Conservation (phyloP, 2,329 filamentous ascomycete genomes). For the Nemania sp. region DNA sequence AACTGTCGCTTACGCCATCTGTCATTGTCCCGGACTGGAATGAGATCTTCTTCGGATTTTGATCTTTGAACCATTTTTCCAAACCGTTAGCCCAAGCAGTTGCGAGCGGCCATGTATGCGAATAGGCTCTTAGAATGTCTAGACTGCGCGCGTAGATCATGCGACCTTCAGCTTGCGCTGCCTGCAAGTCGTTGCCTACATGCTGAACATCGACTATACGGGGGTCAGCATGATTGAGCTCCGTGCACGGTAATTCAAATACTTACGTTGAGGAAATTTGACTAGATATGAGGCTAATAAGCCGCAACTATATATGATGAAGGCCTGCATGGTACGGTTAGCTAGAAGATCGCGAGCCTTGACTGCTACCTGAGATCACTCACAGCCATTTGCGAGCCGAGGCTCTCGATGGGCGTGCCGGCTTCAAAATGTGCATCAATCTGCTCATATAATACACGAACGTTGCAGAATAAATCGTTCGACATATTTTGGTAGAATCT, state of each 20-base stretch:
- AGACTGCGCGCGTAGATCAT: constrained; percentile 52
- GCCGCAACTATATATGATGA: constrained; percentile 59
- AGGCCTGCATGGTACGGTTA: constrained; percentile 42
- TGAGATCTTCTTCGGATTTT: constrained; percentile 44
- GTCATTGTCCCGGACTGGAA: constrained; percentile 53
- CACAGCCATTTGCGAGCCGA: constrained; percentile 58
- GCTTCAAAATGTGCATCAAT: constrained; percentile 55
- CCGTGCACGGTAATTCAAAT: background rate
- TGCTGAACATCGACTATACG: constrained; percentile 34
- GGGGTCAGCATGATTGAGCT: constrained; percentile 17
- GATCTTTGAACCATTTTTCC: constrained; percentile 50
- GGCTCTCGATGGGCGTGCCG: constrained; percentile 50
- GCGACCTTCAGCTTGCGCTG: constrained; percentile 46
- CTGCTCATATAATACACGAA: constrained; percentile 52
- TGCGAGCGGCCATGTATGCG: constrained; percentile 56
- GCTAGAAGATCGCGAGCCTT: background rate
- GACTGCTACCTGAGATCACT: constrained; percentile 21
- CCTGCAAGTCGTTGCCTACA: constrained; percentile 42
- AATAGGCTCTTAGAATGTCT: constrained; percentile 51
- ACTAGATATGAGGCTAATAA: constrained; percentile 56
- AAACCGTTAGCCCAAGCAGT: constrained; percentile 56
- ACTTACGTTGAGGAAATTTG: constrained; percentile 54
- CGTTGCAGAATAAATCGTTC: constrained; percentile 53
- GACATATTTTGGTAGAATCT: constrained; percentile 50
- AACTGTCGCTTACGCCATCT: constrained; percentile 45